These are phyloP conservation scores for Fusarium protoensiforme DNA, from an alignment of 2,329 filamentous ascomycete genomes.

Conservation along the genomic window DNA sequence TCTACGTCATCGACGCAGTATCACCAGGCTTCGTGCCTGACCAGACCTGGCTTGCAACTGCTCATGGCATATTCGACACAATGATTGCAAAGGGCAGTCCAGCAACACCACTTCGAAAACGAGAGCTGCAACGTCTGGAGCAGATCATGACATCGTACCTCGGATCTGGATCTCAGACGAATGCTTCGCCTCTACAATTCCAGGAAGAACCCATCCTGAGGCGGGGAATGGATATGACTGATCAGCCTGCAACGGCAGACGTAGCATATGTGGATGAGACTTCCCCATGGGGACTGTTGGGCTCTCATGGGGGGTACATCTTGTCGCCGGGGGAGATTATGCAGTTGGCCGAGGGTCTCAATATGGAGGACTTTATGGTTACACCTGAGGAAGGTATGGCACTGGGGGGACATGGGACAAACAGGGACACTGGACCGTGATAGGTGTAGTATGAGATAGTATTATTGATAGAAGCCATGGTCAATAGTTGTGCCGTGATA, in stretches of 20 bases:
- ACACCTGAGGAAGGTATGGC: not conserved
- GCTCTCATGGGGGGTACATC: not conserved
- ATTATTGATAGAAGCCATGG: not conserved
- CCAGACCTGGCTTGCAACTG: not conserved
- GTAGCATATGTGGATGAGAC: not conserved
- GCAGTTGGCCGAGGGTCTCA: not conserved
- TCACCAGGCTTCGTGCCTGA: not conserved
- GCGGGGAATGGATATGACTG: not conserved
- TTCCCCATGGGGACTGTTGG: not conserved
- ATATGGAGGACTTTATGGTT: not conserved
- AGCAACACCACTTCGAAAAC: constrained; percentile 4
- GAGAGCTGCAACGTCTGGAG: constrained; percentile 6
- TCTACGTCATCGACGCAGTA: not conserved
- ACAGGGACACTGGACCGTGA: not conserved
- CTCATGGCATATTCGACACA: not conserved
- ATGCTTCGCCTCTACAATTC: not conserved
- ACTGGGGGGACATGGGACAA: not conserved
- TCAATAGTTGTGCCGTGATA: not conserved
- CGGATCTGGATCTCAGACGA: not conserved
- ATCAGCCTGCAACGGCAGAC: not conserved
- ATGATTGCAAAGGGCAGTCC: constrained; percentile 1
- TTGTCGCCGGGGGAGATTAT: not conserved
- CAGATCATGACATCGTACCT: constrained; percentile 4
- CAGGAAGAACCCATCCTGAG: not conserved
- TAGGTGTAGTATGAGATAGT: not conserved